Conservation (phyloP, 2,329 filamentous ascomycete species). For the Helminthosporium solani region DNA sequence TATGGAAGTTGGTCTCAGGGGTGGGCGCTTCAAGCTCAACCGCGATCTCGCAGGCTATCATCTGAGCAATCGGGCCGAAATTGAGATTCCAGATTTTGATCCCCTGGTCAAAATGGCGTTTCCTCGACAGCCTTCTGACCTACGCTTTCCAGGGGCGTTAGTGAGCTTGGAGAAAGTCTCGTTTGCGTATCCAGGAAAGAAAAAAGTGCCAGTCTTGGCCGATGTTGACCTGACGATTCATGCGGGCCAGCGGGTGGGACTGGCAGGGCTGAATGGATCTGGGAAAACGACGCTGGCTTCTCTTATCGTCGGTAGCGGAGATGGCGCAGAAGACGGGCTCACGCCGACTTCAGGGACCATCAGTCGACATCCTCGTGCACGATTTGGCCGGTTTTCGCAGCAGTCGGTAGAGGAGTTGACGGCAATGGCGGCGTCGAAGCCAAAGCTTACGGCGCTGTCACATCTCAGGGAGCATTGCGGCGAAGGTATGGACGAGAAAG, state of each 20-base stretch:
- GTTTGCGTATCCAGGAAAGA: slow-evolving; percentile 60
- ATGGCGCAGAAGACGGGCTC: slow-evolving; percentile 25
- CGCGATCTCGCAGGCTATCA: slow-evolving; percentile 61
- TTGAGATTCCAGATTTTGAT: slow-evolving; percentile 67
- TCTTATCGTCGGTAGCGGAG: slow-evolving; percentile 60
- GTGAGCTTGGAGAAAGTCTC: slow-evolving; percentile 69
- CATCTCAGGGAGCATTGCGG: slow-evolving; percentile 60
- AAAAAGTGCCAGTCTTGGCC: slow-evolving; percentile 54
- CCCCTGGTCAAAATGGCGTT: slow-evolving; percentile 59
- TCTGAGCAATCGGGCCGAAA: slow-evolving; percentile 60
- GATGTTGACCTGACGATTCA: slow-evolving; percentile 69
- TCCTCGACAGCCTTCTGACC: slow-evolving; percentile 62
- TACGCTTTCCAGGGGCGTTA: slow-evolving; percentile 73
- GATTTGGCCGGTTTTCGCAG: slow-evolving; percentile 76
- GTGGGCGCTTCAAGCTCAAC: slow-evolving; percentile 78
- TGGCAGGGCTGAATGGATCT: slow-evolving; percentile 76
- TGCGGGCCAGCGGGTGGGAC: slow-evolving; percentile 70
- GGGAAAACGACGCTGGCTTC: slow-evolving; percentile 80
- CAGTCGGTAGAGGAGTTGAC: slow-evolving; percentile 72
- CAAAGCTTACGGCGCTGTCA: slow-evolving; percentile 63
- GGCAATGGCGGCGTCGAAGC: slow-evolving; percentile 52
- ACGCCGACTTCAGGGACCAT: slow-evolving; percentile 63
- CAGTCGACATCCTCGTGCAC: slow-evolving; percentile 66
- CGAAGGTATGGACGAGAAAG: slow-evolving; percentile 62
- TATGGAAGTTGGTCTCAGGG: slow-evolving; percentile 69